Conservation (phyloP, 2,329 filamentous ascomycete species). For the Penicillium sp. region DNA sequence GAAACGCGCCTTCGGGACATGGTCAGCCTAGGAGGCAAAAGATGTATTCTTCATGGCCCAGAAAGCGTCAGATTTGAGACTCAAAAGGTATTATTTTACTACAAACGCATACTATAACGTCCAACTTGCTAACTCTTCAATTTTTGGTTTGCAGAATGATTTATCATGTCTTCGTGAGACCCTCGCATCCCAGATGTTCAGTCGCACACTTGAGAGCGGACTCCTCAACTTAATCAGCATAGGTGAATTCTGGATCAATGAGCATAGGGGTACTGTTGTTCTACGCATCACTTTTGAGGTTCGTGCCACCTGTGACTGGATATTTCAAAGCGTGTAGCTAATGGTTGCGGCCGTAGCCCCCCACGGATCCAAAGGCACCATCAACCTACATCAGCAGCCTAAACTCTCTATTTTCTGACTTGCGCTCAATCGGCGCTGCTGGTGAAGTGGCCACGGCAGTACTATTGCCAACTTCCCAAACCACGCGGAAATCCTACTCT, state of each 20-base stretch:
- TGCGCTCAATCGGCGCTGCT: constrained; percentile 54
- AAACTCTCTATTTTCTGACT: constrained; percentile 49
- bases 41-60: constrained; percentile 14
- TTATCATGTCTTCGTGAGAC: constrained; percentile 28
- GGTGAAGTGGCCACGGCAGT: constrained; percentile 63
- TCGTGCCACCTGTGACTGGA: constrained; percentile 16
- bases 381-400: constrained; percentile 46
- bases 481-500: not conserved
- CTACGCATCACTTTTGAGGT: constrained; percentile 42
- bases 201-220: constrained; percentile 19
- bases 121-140: not conserved
- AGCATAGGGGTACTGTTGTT: constrained; percentile 26
- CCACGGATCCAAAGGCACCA: constrained; percentile 16
- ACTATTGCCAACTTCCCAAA: constrained; percentile 50
- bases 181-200: constrained; percentile 23
- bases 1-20: not conserved
- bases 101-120: not conserved
- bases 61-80: not conserved
- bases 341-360: constrained; percentile 23
- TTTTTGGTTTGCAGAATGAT: constrained; percentile 20
- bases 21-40: constrained; percentile 5
- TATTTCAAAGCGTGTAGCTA: constrained; percentile 17
- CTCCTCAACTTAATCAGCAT: constrained; percentile 44
- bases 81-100: constrained; percentile 9
- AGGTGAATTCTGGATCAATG: constrained; percentile 36